Base-by-base conservation (phyloP, 257 asterid genomes). In the Solanum pennellii region DNA sequence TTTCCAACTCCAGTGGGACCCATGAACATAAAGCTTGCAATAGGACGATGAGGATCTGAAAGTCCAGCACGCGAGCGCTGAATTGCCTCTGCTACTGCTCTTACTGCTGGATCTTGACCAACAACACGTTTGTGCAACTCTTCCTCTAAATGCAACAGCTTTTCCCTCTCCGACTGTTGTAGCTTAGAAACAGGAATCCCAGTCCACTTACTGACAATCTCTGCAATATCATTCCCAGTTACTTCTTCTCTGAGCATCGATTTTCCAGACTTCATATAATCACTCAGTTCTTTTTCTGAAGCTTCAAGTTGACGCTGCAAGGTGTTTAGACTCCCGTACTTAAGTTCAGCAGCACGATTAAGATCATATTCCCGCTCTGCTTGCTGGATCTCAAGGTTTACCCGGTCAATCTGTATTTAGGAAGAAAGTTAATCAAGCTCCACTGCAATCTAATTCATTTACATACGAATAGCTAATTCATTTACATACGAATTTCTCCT, bases 1-100 rank as follows among this genome's bases (percentile, higher is more conserved):
- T 96, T 96, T 35, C 99, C 99, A 42, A 96, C 99, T 66, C 99
- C 99, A 2, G 98, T 96, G 16, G 99, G 99, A 49, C 99, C 99
- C 99, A 96, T 96, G 94, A 96, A 96, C 99, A 96, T 96, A 86
- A 95, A 95, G 88, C 99, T 95, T 10, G 99, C 99, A 82, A 96
- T 96, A 1, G 99, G 99, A 62, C 99, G 98, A 88, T 95, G 94
- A 69, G 98, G 99, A 87, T 96, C 98, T 0, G 99, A 96, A 75
- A 96, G 98, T 83, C 99, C 99, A 0, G 99, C 99, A 73, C 98
- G 92, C 5, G 99, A 96, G 74, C 99, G 90, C 86, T 94, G 98
- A 71, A 96, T 96, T 69, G 99, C 97, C 86, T 96, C 98, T 0
- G 99, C 98, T n/a, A 96, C 96, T n/a, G 99, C 92, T 86, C 59